Base-by-base conservation (phyloP, 495 filamentous ascomycete genomes). In the Aspergillus wentii region DNA sequence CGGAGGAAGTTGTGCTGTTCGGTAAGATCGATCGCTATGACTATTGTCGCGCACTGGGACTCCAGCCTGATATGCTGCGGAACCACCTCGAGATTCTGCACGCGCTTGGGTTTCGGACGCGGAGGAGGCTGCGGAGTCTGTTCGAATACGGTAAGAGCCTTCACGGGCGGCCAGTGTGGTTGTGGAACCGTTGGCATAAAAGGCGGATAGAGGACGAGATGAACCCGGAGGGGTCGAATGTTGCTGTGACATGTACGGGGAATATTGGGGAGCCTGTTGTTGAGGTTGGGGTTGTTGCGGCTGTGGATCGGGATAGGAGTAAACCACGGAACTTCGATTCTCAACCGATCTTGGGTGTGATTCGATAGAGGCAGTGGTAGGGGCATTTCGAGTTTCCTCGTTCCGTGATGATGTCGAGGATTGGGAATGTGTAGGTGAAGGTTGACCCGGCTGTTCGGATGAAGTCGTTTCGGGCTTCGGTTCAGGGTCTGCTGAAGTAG, bases 11-110 rank as follows among this genome's bases (percentile, higher is more conserved):
- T 79, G 75, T 38, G 69, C 65, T 44, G 77, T 77, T 40, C 75
- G 71, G 52, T 80, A 88, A 35, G 73, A 69, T 46, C 77, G 79
- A 49, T 82, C 83, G 48, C 75, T 79, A 46, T 86, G 81, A 52
- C 78, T 88, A 22, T 72, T 68, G 48, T 92, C 84, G 49, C 85
- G 72, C 22, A 75, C 71, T 5, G 79, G 81, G 11, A 83, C 72
- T 16, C 76, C 71, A 3, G 75, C 80, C 40, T 83, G 75, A 50
- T 82, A 71, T 15, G 75, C 80, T 25, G 72, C 62, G 8, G 70
- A 71, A n/a, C 75, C 75, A 27, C 74, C 71, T 47, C 83, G 72
- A 13, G 82, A 80, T 43, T 80, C 77, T 47, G 65, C 72, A 33
- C 79, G 75, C 21, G 69, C 57, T 18, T 74, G 65, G 25, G 66